Evolutionary conservation across 306 rosid genomes (phyloP).

Genomic region (cucumber (Cucumis sativus)): DNA sequence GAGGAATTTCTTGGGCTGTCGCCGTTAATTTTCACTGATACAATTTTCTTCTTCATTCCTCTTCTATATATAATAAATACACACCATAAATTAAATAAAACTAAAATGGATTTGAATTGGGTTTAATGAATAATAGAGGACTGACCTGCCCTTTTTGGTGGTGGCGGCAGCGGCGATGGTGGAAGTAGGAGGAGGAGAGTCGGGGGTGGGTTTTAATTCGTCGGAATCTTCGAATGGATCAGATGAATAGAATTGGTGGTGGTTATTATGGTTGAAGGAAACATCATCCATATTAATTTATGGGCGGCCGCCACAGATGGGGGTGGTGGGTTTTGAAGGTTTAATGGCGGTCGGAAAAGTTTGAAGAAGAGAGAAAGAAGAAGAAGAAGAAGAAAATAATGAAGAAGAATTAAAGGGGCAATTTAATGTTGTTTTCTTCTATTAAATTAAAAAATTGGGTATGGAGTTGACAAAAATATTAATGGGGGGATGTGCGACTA

Average conservation of each 20-base stretch:
- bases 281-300: neutral
- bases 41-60: slow-evolving; percentile 57
- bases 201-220: neutral
- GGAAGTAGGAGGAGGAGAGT: neutral
- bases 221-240: neutral
- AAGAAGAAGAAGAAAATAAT: neutral
- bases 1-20: slow-evolving; percentile 32
- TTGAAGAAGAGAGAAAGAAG: neutral
- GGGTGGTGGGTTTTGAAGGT: neutral
- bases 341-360: neutral
- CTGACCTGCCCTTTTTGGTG: slow-evolving; percentile 6
- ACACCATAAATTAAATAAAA: neutral
- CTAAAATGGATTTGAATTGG: neutral
- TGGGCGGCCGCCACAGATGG: neutral
- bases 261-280: neutral
- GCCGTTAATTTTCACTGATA: slow-evolving; percentile 62
- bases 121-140: neutral
- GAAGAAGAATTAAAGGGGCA: neutral
- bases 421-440: neutral
- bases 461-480: neutral
- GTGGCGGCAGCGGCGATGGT: neutral
- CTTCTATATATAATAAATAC: slow-evolving; percentile 18
- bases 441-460: neutral
- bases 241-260: neutral
- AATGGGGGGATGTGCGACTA: slow-evolving; percentile 2